phyloP scores from a whole-genome alignment of 306 rosid genomes.

The Acacia confusa region DNA sequence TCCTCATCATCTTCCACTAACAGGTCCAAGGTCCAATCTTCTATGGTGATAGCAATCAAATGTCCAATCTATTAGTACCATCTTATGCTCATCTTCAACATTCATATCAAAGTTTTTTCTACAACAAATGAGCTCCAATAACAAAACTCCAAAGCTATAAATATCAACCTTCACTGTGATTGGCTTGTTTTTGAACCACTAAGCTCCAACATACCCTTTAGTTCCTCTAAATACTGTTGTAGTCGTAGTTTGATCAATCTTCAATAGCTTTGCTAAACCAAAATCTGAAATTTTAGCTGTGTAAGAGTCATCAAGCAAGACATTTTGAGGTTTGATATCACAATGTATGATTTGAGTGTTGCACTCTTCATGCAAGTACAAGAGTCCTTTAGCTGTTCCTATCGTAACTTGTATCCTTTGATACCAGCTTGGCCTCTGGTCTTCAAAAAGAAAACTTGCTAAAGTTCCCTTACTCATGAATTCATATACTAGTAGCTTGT shows the following conservation, averaged over 20 bases:
- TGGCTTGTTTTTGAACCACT: slow-evolving; percentile 20
- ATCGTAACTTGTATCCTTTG: slow-evolving; percentile 20
- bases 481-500: slow-evolving; percentile 15
- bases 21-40: not conserved
- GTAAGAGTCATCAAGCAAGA: not conserved
- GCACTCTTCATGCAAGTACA: not conserved
- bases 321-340: not conserved
- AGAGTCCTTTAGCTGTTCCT: not conserved
- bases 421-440: not conserved
- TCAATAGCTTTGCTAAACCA: not conserved
- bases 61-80: slow-evolving; percentile 10
- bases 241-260: not conserved
- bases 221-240: slow-evolving; percentile 15
- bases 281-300: not conserved
- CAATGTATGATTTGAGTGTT: not conserved
- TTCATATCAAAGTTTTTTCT: slow-evolving; percentile 6
- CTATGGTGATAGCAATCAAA: not conserved
- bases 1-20: slow-evolving; percentile 5
- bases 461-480: slow-evolving; percentile 25
- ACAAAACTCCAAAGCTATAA: too few relatives aligned
- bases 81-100: not conserved
- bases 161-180: not conserved
- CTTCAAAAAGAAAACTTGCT: slow-evolving; percentile 13
- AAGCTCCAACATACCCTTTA: slow-evolving; percentile 15
- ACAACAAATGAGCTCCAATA: not conserved